These are phyloP conservation scores for Pseudogymnoascus sp. DNA, from an alignment of 2,329 filamentous ascomycete genomes.

Conservation along the genomic window DNA sequence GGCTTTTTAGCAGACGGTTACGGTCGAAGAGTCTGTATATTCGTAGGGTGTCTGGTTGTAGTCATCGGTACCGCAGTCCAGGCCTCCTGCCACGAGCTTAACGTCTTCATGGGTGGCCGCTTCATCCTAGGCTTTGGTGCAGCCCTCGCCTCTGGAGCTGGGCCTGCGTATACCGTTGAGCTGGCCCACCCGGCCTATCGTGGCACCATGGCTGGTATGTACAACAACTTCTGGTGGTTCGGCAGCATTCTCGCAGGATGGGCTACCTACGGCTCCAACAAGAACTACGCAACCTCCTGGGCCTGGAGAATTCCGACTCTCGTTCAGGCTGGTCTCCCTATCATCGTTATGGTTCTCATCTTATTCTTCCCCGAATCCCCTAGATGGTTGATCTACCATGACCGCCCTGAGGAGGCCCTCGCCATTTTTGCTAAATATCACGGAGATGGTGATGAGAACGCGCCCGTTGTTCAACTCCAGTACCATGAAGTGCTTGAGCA, in stretches of 20 bases:
- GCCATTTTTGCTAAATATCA: slow-evolving; percentile 53
- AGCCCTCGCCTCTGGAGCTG: slow-evolving; percentile 52
- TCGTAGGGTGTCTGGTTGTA: slow-evolving; percentile 48
- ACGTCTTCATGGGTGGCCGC: slow-evolving; percentile 50
- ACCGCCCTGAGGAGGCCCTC: slow-evolving; percentile 50
- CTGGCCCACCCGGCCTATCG: slow-evolving; percentile 57
- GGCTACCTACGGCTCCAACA: slow-evolving; percentile 40
- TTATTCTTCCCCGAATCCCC: slow-evolving; percentile 51
- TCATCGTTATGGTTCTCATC: slow-evolving; percentile 42
- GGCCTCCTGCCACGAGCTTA: slow-evolving; percentile 39
- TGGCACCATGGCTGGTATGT: slow-evolving; percentile 54
- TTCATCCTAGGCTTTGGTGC: slow-evolving; percentile 54
- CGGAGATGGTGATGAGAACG: slow-evolving; percentile 46
- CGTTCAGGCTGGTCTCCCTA: slow-evolving; percentile 42
- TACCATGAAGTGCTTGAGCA: slow-evolving; percentile 51
- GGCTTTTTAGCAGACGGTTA: slow-evolving; percentile 45
- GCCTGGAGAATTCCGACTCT: slow-evolving; percentile 56
- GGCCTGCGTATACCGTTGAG: slow-evolving; percentile 59
- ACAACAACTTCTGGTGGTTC: slow-evolving; percentile 40
- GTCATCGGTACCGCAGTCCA: slow-evolving; percentile 46
- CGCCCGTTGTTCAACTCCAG: slow-evolving; percentile 49
- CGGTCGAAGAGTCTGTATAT: slow-evolving; percentile 51
- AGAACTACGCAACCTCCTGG: slow-evolving; percentile 38
- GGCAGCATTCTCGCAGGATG: slow-evolving; percentile 52
- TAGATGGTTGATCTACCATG: slow-evolving; percentile 50